Base-by-base conservation (phyloP, 345 rosid species). In the Heritiera littoralis region DNA sequence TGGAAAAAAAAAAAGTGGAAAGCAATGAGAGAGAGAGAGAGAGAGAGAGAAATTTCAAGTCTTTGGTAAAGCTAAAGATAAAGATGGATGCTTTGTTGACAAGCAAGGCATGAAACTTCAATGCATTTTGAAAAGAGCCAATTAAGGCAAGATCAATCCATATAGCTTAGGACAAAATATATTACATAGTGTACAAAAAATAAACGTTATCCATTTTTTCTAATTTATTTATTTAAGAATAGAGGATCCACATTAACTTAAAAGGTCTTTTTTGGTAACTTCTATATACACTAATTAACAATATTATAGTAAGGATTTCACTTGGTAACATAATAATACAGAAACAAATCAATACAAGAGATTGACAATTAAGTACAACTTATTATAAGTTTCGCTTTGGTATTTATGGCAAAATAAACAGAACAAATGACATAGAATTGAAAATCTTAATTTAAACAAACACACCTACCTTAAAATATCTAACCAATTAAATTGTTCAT, bases 21-120 rank as follows among this genome's bases (percentile, higher is more conserved):
- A 72, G 75, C 43, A 9, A 17, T 43, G 45, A 43, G 45, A 40
- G 7, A 35, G 20, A 15, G 45, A 51, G 60, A 7, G 28, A 51
- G 49, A 72, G 63, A 28, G 7, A n/a, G 61, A 10, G 35, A 0
- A 23, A 10, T 8, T 72, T 54, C 48, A 72, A 70, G 28, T 35
- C 38, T 35, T 52, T 52, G 30, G 23, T 54, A 72, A 72, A 54
- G 76, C 28, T 55, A 73, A 55, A 73, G 64, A 35, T 55, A 73
- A 72, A 73, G 49, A 55, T 52, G 75, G 18, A 38, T 55, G 64
- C 76, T 73, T 73, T 55, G 49, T 55, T 55, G 76, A 73, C 76
- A 73, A 73, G 76, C 18, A 38, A 73, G 76, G 49, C 76, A 73
- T 54, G 49, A 54, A 72, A 35, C 15, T 52, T 32, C 46, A n/a